Percentiles rank a stretch among this genome's conserved stretches.
phyloP scores from a whole-genome alignment of 2,329 filamentous ascomycete species.

The Triangularia setosa region DNA sequence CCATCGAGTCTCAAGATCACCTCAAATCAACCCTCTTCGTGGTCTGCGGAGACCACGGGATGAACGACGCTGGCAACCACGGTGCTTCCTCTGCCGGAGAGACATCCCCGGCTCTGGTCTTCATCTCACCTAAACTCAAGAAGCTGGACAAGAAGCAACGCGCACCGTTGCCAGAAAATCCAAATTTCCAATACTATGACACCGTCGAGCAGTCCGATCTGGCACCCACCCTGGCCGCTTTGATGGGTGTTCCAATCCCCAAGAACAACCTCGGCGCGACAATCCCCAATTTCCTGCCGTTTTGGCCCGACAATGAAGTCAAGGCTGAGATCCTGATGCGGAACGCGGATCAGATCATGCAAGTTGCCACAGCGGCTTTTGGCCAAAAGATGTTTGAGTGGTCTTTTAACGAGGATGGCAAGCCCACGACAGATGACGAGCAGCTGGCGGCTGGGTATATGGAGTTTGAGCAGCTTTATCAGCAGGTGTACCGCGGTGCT shows the following conservation, averaged over 20 bases:
- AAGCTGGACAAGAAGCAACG: constrained; percentile 42
- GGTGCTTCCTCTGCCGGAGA: constrained; percentile 91
- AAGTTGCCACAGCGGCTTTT: constrained; percentile 72
- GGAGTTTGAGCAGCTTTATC: constrained; percentile 17
- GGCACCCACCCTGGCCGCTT: constrained; percentile 78
- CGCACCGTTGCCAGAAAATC: constrained; percentile 55
- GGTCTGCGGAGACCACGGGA: constrained; percentile 92
- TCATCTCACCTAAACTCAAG: constrained; percentile 80
- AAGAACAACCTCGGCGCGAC: constrained; percentile 88
- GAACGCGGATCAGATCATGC: constrained; percentile 78
- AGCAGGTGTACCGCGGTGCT: neutral
- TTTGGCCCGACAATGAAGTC: constrained; percentile 65
- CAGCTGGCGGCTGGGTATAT: constrained; percentile 69
- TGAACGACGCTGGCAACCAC: constrained; percentile 98
- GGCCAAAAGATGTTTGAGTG: constrained; percentile 42
- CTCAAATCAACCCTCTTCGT: constrained; percentile 77
- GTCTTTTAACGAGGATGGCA: constrained; percentile 26
- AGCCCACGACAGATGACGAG: constrained; percentile 47
- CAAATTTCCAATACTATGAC: constrained; percentile 79
- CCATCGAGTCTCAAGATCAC: constrained; percentile 67
- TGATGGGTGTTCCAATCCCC: constrained; percentile 84
- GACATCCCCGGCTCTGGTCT: constrained; percentile 87
- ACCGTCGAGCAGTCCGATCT: constrained; percentile 92
- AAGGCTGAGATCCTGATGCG: constrained; percentile 64
- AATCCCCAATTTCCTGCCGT: constrained; percentile 70